Conservation (phyloP, 345 rosid genomes). For the Sisymbrium irio region DNA sequence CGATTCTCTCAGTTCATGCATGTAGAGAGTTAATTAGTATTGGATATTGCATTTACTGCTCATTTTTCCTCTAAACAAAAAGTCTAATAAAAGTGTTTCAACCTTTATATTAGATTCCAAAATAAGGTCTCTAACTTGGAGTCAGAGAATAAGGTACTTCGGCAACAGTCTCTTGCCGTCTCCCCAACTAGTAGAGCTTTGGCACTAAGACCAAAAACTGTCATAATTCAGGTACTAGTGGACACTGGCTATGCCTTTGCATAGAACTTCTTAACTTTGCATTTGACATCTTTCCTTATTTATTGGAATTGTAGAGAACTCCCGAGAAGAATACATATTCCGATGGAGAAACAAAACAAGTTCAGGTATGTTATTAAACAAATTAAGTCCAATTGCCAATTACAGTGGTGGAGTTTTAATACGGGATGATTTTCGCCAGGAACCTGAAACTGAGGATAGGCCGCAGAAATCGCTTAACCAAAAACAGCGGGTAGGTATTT, state of each 20-base stretch:
- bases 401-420: constrained; percentile 36
- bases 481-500: constrained; percentile 74
- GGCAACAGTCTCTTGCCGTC: constrained; percentile 79
- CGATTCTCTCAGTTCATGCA: background rate
- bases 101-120: constrained; percentile 31
- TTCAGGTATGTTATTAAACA: constrained; percentile 36
- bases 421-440: constrained; percentile 32
- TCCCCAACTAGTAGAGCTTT: constrained; percentile 72
- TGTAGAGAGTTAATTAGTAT: background rate
- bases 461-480: constrained; percentile 89
- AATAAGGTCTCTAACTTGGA: constrained; percentile 83
- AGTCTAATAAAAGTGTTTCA: background rate
- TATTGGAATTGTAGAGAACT: constrained; percentile 63
- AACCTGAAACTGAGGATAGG: constrained; percentile 74
- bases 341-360: constrained; percentile 65
- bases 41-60: background rate
- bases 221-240: constrained; percentile 61
- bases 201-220: constrained; percentile 56
- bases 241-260: constrained; percentile 13
- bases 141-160: constrained; percentile 89
- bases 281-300: constrained; percentile 17
- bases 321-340: constrained; percentile 54
- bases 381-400: constrained; percentile 19
- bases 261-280: constrained; percentile 4
- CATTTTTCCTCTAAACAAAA: background rate